Base-by-base conservation (phyloP, 1,284 basidiomycete genomes). In the Papiliotrema terrestris region DNA sequence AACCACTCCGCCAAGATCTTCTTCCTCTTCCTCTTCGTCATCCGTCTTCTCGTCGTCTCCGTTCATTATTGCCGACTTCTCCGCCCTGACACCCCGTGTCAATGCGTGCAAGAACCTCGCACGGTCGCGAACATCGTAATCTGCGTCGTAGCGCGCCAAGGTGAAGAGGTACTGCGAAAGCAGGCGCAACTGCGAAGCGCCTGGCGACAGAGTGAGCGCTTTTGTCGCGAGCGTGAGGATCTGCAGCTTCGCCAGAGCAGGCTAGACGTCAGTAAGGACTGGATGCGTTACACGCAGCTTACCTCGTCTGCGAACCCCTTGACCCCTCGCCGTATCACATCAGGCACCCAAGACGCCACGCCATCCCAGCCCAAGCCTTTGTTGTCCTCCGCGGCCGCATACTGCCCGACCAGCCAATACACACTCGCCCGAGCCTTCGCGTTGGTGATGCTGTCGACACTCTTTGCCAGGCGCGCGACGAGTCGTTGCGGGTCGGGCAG, bases 361-460 rank as follows among this genome's bases (percentile, higher is more conserved):
- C 83, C 83, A 46, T 76, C 68, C 69, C 74, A 73, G 22, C 72
- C 72, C 1, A 68, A 59, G 1, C 73, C 69, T 22, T 56, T 49
- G 0, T 56, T 49, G 20, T 55, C 56, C 19, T 67, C 65, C 26
- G 54, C 52, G 5, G 66, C 79, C 2, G 87, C 82, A 70, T 89
- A 91, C 72, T 94, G 90, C 0, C 93, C 93, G 0, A 91, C 90
- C 0, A 96, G 82, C 91, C 91, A 94, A 39, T 91, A 78, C 0
- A 95, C 84, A 62, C 88, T 92, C 0, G 91, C 89, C 23, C 89
- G 79, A 0, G 93, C 91, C 59, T 84, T 81, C 1, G 87, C 80
- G 65, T 91, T 87, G 15, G 78, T 81, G 48, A 97, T 89, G 49
- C 85, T 85, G 52, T 90, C 88, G 38, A 94, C 82, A 32, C 83